Conservation (phyloP, 768 basidiomycete species). For the Serendipita vermifera region DNA sequence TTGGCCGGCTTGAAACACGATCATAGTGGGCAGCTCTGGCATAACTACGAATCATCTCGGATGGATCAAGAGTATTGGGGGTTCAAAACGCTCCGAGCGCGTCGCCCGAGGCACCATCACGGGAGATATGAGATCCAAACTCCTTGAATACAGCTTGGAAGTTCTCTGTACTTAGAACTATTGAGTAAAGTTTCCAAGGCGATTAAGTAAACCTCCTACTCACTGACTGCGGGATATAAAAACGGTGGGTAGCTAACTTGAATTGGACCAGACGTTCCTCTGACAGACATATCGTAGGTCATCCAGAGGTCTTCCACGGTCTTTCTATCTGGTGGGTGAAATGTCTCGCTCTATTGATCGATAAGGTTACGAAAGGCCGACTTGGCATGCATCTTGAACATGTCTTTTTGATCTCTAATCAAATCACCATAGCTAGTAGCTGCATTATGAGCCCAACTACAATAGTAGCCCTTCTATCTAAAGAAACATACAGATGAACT, state of each 20-base stretch:
- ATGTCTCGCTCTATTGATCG: neutral
- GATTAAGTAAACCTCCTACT: neutral
- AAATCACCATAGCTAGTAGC: too few species aligned
- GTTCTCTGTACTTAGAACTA: too few species aligned
- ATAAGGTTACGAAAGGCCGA: too few species aligned
- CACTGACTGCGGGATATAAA: constrained; percentile 6
- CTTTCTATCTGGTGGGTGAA: neutral
- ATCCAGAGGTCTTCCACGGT: neutral
- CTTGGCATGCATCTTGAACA: too few species aligned
- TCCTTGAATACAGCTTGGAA: too few species aligned
- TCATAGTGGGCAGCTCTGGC: neutral
- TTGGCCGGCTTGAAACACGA: neutral
- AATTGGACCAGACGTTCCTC: constrained; percentile 2
- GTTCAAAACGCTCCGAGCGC: neutral
- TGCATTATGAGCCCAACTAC: too few species aligned
- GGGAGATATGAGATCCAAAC: too few species aligned
- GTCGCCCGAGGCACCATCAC: too few species aligned
- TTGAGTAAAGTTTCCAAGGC: neutral
- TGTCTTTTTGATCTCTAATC: too few species aligned
- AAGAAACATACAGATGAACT: too few species aligned
- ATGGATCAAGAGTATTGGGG: neutral
- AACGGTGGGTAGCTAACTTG: constrained; percentile 8
- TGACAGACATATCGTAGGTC: neutral
- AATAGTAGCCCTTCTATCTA: too few species aligned
- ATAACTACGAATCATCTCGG: neutral